Evolutionary conservation across 2,329 filamentous ascomycete genomes (phyloP).

Genomic region (Ambrosiella beaveri): DNA sequence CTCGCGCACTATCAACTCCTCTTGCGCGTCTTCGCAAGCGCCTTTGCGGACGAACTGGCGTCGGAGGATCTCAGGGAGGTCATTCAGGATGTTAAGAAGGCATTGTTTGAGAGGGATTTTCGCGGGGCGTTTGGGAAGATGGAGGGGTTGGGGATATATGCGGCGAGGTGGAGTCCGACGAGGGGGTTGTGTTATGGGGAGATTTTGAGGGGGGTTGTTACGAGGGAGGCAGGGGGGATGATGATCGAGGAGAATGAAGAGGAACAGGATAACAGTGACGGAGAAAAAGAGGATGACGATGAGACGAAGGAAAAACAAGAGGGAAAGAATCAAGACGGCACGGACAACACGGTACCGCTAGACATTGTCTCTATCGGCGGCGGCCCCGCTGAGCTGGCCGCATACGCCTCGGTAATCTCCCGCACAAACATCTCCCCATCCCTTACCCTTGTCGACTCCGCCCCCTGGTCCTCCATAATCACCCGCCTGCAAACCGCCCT

Average conservation of each 20-base stretch:
- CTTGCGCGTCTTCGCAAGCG: constrained; percentile 52
- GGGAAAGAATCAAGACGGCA: no score
- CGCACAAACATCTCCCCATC: constrained; percentile 9
- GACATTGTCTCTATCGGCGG: constrained; percentile 35
- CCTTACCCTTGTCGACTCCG: constrained; percentile 62
- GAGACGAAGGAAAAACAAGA: not conserved
- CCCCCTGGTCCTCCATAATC: constrained; percentile 54
- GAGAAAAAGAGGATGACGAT: not conserved
- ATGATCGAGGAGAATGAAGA: not conserved
- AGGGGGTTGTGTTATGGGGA: constrained; percentile 65
- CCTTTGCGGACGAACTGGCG: constrained; percentile 37
- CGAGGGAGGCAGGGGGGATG: not conserved
- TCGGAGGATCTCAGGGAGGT: constrained; percentile 32
- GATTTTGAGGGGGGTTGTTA: constrained; percentile 24
- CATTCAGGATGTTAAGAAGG: constrained; percentile 70
- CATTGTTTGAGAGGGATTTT: constrained; percentile 78
- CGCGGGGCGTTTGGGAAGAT: constrained; percentile 55
- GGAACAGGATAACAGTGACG: constrained; percentile 3
- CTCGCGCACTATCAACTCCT: constrained; percentile 21
- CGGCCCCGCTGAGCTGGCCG: constrained; percentile 44
- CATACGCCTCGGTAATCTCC: constrained; percentile 24
- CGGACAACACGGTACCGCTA: constrained; percentile 15
- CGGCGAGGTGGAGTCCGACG: constrained; percentile 77
- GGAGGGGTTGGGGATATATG: constrained; percentile 64
- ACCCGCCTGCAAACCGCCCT: constrained; percentile 39